Percentiles rank a stretch among this genome's conserved stretches.
Evolutionary conservation across 2,329 filamentous ascomycete genomes (phyloP).

Genomic region (Beauveria bassiana): DNA sequence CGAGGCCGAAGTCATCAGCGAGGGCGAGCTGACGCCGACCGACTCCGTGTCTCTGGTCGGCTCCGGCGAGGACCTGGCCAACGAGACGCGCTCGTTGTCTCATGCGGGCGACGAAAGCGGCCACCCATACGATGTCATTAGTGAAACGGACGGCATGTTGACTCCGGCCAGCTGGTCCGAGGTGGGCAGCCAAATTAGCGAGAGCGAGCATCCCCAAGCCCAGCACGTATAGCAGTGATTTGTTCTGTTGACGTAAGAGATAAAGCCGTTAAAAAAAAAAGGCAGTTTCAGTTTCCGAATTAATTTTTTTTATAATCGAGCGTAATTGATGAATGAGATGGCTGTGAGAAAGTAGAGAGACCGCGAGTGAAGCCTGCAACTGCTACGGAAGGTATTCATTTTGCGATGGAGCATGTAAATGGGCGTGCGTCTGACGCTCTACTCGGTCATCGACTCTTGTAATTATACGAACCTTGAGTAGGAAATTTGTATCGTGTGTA

Average conservation of each 20-base stretch:
- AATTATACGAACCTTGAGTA: no score
- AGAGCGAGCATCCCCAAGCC: slow-evolving; percentile 32
- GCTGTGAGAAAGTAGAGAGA: no score
- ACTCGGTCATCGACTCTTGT: no score
- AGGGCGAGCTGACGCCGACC: slow-evolving; percentile 50
- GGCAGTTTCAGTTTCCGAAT: no score
- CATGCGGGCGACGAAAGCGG: slow-evolving; percentile 30
- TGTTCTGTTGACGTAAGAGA: background rate
- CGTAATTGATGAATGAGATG: no score
- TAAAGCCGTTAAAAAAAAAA: no score
- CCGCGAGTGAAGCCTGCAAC: no score
- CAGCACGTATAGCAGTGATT: background rate
- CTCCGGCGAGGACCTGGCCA: slow-evolving; percentile 40
- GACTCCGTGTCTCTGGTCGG: slow-evolving; percentile 49
- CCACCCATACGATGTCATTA: slow-evolving; percentile 47
- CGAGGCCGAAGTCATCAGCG: slow-evolving; percentile 43
- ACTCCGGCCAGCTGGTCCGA: slow-evolving; percentile 60
- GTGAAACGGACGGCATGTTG: slow-evolving; percentile 49
- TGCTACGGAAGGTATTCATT: no score
- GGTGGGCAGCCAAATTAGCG: slow-evolving; percentile 54
- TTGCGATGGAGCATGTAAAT: no score
- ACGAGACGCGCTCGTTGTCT: slow-evolving; percentile 34
- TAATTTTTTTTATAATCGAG: no score
- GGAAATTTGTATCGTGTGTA: no score
- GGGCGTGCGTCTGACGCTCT: no score